Base-by-base conservation (phyloP, 2,329 filamentous ascomycete species). In the Aspergillus aculeatus region DNA sequence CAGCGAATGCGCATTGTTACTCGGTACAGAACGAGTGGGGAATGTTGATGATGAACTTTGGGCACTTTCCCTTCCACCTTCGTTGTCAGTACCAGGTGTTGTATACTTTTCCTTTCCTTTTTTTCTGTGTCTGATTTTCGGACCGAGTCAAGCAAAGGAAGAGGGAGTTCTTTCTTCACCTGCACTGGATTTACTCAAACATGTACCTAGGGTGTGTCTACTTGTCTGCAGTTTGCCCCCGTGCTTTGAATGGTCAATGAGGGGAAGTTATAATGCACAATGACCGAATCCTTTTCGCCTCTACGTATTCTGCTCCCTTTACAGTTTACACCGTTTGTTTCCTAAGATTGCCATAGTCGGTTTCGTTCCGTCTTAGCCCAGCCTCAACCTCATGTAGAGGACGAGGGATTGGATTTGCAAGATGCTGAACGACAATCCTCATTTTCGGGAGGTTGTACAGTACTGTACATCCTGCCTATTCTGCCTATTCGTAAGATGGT, bases 241-340 rank as follows among this genome's bases (percentile, higher is more conserved):
- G 38, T 19, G 41, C 21, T 32, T 11, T 12, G 21, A 31, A 29
- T 35, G n/a, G 24, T 55, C 53, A 31, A 35, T 16, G 44, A 35
- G 16, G 24, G 38, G 44, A n/a, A 48, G 53, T 31, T 31, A 19
- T 35, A 55, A 31, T 55, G 53, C 53, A 55, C 47, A 44, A 48
- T 32, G n/a, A 35, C 44, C 53, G 26, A 55, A 55, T 55, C 6
- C 44, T 47, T 55, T 35, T 55, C 38, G 41, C 41, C 41, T 35
- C 31, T n/a, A 50, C 32, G 32, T 16, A 12, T 16, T 6, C 12
- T 50, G 7, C 29, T 29, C 23, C 6, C 47, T 29, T 35, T 35
- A 16, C 32, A 16, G 12, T 35, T 35, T 31, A 50, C 48, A 50
- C 23, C 48, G 23, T 50, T 24, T 31, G 21, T 31, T 35, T 23